Evolutionary conservation across 306 rosid genomes (phyloP), one percentile per base, ranked within the genome.

Genomic region (Erythrophleum fordii): DNA sequence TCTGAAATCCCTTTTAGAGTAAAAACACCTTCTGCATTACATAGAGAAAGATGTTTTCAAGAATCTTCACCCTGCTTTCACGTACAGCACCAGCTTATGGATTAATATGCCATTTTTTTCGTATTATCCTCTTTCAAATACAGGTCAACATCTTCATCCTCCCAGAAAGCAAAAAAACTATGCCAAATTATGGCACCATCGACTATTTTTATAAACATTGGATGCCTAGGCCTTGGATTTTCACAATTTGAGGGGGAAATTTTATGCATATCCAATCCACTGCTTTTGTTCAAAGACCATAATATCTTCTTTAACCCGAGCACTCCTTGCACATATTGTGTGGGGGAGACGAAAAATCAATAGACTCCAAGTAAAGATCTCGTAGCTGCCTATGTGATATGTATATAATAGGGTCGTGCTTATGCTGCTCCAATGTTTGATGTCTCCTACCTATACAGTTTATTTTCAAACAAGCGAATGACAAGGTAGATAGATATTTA

Each of bases 361-460:
- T 45, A 45, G 51, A 45, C 42, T 7, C 42, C 8, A 39, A 39
- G 42, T 7, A 2, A 39, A 6, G 8, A 39, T 39, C 42, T n/a
- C n/a, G n/a, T n/a, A n/a, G n/a, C n/a, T n/a, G n/a, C n/a, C n/a
- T n/a, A n/a, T n/a, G n/a, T n/a, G n/a, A n/a, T n/a, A n/a, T 39
- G 42, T 5, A 3, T 39, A 39, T 3, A 12, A 61, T 65, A 10
- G 59, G 6, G 12, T 25, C 16, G 44, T 14, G 49, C 25, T 5
- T 14, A n/a, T 46, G 49, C 42, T 68, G 29, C 76, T 68, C 58
- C 39, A 53, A 55, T 71, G 48, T 35, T 35, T 35, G 46, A 48
- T 49, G 23, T 48, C 23, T 35, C 17, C 61, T 17, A 26, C 9
- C 55, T 62, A 44, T 14, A 59, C 6, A 26, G 14, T 59, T 59